phyloP scores from a whole-genome alignment of 768 basidiomycete species.

The Pleurotus eryngii region DNA sequence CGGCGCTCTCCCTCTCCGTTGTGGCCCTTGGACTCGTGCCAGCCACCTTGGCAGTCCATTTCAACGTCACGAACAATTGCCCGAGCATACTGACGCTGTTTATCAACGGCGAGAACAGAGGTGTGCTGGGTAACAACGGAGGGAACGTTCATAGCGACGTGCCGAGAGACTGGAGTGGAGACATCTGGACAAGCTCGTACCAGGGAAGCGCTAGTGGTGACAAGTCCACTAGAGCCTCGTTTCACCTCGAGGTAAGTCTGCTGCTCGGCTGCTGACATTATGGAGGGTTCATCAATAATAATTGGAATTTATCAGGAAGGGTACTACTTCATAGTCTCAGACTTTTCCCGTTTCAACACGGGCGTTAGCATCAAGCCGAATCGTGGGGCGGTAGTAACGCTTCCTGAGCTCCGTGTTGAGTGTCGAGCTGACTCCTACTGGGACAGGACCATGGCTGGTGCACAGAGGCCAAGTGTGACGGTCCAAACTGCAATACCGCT shows the following conservation, averaged over 20 bases:
- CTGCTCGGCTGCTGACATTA: background rate
- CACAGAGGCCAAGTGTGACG: background rate
- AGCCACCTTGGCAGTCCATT: background rate
- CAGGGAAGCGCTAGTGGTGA: conserved; percentile 3
- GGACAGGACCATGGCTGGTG: conserved; percentile 1
- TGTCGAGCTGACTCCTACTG: background rate
- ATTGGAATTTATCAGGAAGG: background rate
- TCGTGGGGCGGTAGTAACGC: background rate
- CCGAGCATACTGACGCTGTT: conserved; percentile 1
- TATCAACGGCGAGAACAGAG: conserved; percentile 3
- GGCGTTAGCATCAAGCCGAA: conserved; percentile 3
- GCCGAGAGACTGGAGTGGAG: conserved; percentile 6
- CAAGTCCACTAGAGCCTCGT: conserved; percentile 7
- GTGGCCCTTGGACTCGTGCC: background rate
- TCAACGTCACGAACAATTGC: conserved; percentile 4
- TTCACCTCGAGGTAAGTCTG: conserved; percentile 2
- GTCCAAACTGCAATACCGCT: background rate
- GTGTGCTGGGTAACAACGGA: background rate
- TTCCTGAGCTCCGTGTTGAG: background rate
- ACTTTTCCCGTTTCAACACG: conserved; percentile 7
- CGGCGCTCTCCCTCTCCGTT: conserved; percentile 5
- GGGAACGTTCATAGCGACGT: conserved; percentile 1
- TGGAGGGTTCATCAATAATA: background rate
- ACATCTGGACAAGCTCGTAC: conserved; percentile 6
- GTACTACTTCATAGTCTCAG: conserved; percentile 6